A percentile compares a stretch with the other conserved stretches of the same genome.
phyloP scores from a whole-genome alignment of 2,329 filamentous ascomycete genomes.

The Fusarium avenaceum region DNA sequence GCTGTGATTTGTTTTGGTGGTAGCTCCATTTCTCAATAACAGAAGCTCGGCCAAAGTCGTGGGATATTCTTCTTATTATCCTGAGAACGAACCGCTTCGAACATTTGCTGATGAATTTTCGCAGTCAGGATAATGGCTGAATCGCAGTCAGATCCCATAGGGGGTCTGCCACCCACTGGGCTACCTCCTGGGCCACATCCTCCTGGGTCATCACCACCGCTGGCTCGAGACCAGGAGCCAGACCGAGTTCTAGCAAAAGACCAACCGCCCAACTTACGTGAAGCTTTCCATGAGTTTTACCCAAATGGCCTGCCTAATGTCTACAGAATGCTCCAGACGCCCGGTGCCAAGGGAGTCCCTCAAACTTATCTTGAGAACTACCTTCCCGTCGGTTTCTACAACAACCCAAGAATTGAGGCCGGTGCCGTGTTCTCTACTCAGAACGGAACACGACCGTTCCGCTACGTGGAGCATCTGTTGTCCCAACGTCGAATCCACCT shows the following conservation, averaged over 20 bases:
- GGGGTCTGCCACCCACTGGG: slow-evolving; percentile 23
- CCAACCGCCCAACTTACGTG: slow-evolving; percentile 45
- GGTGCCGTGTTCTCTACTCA: slow-evolving; percentile 58
- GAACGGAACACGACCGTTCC: slow-evolving; percentile 50
- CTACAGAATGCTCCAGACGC: slow-evolving; percentile 53
- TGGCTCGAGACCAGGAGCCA: slow-evolving; percentile 34
- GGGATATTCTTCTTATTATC: not conserved
- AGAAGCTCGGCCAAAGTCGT: not conserved
- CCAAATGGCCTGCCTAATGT: slow-evolving; percentile 54
- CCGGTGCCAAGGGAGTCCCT: slow-evolving; percentile 43
- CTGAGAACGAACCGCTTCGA: not conserved
- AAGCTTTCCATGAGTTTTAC: slow-evolving; percentile 52
- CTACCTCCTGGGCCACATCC: not conserved
- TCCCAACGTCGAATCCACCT: slow-evolving; percentile 51
- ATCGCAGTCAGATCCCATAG: slow-evolving; percentile 10
- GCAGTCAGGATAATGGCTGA: slow-evolving; percentile 38
- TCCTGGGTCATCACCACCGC: slow-evolving; percentile 20
- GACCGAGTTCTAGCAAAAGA: slow-evolving; percentile 43
- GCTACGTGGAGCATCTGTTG: slow-evolving; percentile 48
- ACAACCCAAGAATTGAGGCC: slow-evolving; percentile 48
- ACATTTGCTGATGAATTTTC: slow-evolving; percentile 18
- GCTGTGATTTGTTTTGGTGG: not conserved
- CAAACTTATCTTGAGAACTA: slow-evolving; percentile 55
- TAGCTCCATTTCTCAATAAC: not conserved
- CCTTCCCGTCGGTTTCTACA: slow-evolving; percentile 57